These are phyloP conservation scores for Colletotrichum cuscutae DNA, from an alignment of 2,329 filamentous ascomycete species.

Conservation along the genomic window DNA sequence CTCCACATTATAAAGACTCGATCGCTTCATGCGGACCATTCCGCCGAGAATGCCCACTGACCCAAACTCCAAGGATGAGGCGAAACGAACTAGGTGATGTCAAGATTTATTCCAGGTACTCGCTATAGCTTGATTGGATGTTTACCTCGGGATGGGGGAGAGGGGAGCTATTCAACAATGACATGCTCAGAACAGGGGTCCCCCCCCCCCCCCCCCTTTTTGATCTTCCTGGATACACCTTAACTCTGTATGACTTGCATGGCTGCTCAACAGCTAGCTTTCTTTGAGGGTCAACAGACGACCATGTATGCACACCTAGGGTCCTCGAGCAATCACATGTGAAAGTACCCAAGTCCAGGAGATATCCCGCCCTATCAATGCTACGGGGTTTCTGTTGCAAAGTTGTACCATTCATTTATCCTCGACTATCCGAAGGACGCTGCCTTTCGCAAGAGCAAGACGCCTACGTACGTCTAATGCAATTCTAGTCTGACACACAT, in stretches of 20 bases:
- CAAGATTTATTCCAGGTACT: not conserved
- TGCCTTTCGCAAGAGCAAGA: not conserved
- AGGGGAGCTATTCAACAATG: not conserved
- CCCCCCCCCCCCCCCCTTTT: too few species aligned
- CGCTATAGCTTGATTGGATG: not conserved
- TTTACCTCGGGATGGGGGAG: not conserved
- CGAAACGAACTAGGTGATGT: too few species aligned
- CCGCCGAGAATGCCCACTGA: too few species aligned
- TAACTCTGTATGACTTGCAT: not conserved
- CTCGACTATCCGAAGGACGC: conserved; percentile 1
- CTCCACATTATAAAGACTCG: not conserved
- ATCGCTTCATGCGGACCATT: not conserved
- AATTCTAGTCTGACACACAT: conserved; percentile 21
- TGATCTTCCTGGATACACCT: too few species aligned
- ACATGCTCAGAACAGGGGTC: not conserved
- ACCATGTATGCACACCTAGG: not conserved
- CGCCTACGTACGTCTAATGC: conserved; percentile 24
- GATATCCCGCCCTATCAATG: too few species aligned
- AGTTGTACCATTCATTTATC: not conserved
- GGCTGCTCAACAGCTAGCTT: not conserved
- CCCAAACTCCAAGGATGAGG: too few species aligned
- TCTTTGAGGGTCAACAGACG: not conserved
- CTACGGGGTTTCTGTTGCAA: not conserved
- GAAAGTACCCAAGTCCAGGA: not conserved
- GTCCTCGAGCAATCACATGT: not conserved